Evolutionary conservation across 202 grass and related monocot genomes (phyloP).

Genomic region (Schoenoplectus triqueter): DNA sequence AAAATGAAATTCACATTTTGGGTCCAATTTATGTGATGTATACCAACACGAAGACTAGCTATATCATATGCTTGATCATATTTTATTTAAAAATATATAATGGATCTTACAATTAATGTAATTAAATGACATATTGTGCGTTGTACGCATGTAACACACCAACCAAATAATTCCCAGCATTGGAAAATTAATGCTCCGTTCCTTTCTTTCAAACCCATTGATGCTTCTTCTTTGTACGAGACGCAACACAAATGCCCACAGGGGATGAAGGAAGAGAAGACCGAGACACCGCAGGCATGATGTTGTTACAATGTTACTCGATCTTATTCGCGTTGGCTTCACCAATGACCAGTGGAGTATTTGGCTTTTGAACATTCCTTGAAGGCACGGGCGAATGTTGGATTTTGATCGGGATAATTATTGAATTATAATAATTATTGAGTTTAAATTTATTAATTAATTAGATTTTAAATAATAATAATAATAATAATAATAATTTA

Average conservation of each 20-base stretch:
- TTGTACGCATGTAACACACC: background rate
- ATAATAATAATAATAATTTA: too few species aligned
- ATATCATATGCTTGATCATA: background rate
- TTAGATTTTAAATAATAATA: too few species aligned
- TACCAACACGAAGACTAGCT: background rate
- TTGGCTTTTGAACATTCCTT: background rate
- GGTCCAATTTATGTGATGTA: background rate
- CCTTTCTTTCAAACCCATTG: too few species aligned
- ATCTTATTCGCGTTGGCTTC: background rate
- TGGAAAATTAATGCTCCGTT: too few species aligned
- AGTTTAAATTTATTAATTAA: too few species aligned
- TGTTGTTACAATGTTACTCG: background rate
- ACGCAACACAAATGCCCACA: background rate
- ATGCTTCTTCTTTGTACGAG: too few species aligned
- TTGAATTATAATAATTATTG: too few species aligned
- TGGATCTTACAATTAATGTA: too few species aligned
- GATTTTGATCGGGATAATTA: too few species aligned
- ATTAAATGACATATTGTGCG: background rate
- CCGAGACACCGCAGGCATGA: background rate
- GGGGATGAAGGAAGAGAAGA: background rate
- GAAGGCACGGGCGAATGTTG: background rate
- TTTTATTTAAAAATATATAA: background rate
- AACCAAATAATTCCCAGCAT: too few species aligned
- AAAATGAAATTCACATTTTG: background rate
- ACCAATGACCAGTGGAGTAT: background rate